phyloP scores from a whole-genome alignment of 2,329 filamentous ascomycete genomes.

The Aspergillus puulaauensis region DNA sequence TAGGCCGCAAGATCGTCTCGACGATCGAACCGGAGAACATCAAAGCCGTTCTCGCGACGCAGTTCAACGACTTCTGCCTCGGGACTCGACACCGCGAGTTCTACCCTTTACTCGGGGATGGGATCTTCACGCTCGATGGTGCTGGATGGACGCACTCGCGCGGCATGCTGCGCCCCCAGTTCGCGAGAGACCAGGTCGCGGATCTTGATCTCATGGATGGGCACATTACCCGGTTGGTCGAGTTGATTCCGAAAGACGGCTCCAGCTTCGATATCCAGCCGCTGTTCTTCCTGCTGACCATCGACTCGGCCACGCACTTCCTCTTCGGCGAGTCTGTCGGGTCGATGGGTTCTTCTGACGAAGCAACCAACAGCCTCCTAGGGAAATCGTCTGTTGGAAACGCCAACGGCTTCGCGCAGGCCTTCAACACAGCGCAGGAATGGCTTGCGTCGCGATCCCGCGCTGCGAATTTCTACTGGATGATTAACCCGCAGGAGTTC shows the following conservation, averaged over 20 bases:
- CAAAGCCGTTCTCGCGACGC: neutral
- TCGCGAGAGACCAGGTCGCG: neutral
- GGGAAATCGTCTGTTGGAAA: no score
- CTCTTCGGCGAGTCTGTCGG: neutral
- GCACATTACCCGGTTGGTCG: neutral
- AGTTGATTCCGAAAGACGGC: neutral
- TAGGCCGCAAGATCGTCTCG: neutral
- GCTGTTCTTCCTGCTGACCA: neutral
- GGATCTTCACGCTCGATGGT: neutral
- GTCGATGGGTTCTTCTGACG: slow-evolving; percentile 11
- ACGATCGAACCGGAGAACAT: slow-evolving; percentile 1
- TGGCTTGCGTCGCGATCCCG: no score
- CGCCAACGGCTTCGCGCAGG: no score
- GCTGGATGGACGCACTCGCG: neutral
- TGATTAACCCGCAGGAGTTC: no score
- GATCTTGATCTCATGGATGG: neutral
- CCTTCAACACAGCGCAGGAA: no score
- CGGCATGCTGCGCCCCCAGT: neutral
- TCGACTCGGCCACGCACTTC: neutral
- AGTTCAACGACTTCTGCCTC: slow-evolving; percentile 13
- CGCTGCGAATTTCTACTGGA: no score
- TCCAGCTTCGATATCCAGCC: slow-evolving; percentile 6
- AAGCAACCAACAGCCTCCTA: neutral
- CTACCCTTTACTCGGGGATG: neutral
- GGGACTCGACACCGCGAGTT: slow-evolving; percentile 4